These are phyloP conservation scores for Lumnitzera littorea DNA, from an alignment of 345 rosid species.

Conservation along the genomic window DNA sequence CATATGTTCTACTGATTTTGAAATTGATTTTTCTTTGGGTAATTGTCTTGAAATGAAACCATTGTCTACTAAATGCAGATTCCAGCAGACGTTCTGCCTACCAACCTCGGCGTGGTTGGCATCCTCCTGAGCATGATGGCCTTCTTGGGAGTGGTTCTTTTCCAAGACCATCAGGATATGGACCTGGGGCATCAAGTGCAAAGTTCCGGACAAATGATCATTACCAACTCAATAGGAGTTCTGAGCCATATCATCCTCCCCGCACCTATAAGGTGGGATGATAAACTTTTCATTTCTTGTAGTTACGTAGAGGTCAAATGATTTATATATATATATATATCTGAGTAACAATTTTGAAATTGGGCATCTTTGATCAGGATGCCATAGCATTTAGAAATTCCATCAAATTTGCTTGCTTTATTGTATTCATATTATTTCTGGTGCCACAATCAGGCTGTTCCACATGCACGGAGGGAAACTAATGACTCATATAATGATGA, in stretches of 20 bases:
- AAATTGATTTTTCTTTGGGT: background rate
- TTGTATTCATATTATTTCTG: background rate
- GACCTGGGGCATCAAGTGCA: conserved; percentile 50
- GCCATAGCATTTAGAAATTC: background rate
- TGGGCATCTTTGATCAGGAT: background rate
- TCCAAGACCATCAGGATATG: conserved; percentile 67
- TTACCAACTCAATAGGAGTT: conserved; percentile 49
- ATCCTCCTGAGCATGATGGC: conserved; percentile 90
- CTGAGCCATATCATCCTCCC: conserved; percentile 93
- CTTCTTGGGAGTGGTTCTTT: conserved; percentile 97
- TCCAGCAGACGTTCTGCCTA: conserved; percentile 57
- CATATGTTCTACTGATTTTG: background rate
- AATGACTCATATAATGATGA: conserved; percentile 78
- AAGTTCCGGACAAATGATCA: conserved; percentile 62
- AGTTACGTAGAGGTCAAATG: no score
- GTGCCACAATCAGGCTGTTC: conserved; percentile 51
- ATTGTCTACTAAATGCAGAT: conserved; percentile 29
- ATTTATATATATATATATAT: no score
- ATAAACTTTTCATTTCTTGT: conserved; percentile 6
- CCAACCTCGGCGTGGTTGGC: conserved; percentile 76
- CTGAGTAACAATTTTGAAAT: background rate
- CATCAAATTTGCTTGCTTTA: background rate
- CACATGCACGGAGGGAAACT: conserved; percentile 57
- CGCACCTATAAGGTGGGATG: conserved; percentile 76
- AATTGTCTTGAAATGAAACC: conserved; percentile 2